Evolutionary conservation across 345 rosid genomes (phyloP), one percentile per base, ranked within the genome.

Genomic region (Aquilaria malaccensis): DNA sequence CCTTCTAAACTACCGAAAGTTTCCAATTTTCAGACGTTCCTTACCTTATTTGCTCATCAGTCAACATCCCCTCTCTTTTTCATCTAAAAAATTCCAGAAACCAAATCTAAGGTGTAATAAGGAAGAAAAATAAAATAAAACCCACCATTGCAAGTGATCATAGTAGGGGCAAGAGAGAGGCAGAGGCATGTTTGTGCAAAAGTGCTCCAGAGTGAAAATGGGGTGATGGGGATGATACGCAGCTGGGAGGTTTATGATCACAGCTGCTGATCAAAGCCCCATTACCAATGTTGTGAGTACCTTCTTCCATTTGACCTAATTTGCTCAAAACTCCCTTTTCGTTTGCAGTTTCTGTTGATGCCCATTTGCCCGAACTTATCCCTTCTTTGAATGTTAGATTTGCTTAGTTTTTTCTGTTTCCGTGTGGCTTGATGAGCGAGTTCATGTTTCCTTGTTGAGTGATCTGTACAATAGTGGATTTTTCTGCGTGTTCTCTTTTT

Each of bases 221-320:
- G 78, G 85, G 75, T 86, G 83, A 81, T 66, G 52, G 30, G 63
- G 66, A 68, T 29, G 54, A 64, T 59, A 31, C 69, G 84, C 83
- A 56, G 87, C 80, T 83, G 80, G 43, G 73, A 70, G 64, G 63
- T 63, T 67, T 15, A 47, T 60, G 52, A 46, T 78, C 69, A 61
- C 70, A 67, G 85, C 81, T 74, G 83, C 80, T 79, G 73, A 62
- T 65, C 54, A 68, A 46, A 15, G 14, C 7, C 66, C 63, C 31
- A 22, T 67, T n/a, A 57, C 61, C 59, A 49, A 41, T 37, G 43
- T 37, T 37, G 5, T 37, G 7, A 9, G 43, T 37, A 37, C 7
- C 43, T 37, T 37, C 43, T 37, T 37, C 43, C 43, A 3, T 37
- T 22, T 37, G 43, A 37, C 6, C 7, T 37, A 1, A 3, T 51